A percentile compares a stretch with the other conserved stretches of the same genome.
Evolutionary conservation across 164 flowering plant species (phyloP).

Genomic region (Liriodendron chinense): DNA sequence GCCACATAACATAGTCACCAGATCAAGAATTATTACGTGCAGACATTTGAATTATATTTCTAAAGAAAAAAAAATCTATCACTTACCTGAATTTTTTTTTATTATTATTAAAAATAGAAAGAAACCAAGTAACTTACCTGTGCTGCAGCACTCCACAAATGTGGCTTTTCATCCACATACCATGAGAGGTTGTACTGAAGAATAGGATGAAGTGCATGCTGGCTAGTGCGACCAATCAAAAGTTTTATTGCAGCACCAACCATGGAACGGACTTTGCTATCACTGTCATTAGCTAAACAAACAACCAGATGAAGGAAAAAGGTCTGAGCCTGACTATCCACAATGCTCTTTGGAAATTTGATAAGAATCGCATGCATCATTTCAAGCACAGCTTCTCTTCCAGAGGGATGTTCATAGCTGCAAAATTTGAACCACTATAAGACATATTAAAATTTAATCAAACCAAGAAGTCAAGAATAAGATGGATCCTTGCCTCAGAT

Average conservation of each 20-base stretch:
- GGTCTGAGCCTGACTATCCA: slow-evolving; percentile 50
- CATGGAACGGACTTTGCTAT: slow-evolving; percentile 65
- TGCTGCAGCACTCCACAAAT: slow-evolving; percentile 68
- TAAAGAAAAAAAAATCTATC: background rate
- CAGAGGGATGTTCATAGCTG: slow-evolving; percentile 83
- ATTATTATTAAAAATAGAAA: no score
- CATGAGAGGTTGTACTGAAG: slow-evolving; percentile 59
- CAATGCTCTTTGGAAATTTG: slow-evolving; percentile 51
- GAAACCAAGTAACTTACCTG: slow-evolving; percentile 49
- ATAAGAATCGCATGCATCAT: slow-evolving; percentile 72
- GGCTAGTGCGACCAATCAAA: slow-evolving; percentile 55
- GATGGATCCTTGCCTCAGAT: slow-evolving; percentile 50
- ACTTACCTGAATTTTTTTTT: no score
- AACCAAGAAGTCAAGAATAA: background rate
- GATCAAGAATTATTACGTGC: background rate
- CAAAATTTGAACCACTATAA: slow-evolving; percentile 15
- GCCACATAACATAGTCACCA: background rate
- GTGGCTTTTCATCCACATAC: slow-evolving; percentile 50
- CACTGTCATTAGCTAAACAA: slow-evolving; percentile 71
- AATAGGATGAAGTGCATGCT: slow-evolving; percentile 37
- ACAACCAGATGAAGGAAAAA: slow-evolving; percentile 60
- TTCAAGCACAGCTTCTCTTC: slow-evolving; percentile 91
- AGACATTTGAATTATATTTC: background rate
- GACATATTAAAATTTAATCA: slow-evolving; percentile 3
- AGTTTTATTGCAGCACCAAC: slow-evolving; percentile 57